Percentiles rank a stretch among this genome's conserved stretches.
These are phyloP conservation scores for Zoysia japonica DNA, from an alignment of 176 grass and related monocot genomes.

Conservation along the genomic window DNA sequence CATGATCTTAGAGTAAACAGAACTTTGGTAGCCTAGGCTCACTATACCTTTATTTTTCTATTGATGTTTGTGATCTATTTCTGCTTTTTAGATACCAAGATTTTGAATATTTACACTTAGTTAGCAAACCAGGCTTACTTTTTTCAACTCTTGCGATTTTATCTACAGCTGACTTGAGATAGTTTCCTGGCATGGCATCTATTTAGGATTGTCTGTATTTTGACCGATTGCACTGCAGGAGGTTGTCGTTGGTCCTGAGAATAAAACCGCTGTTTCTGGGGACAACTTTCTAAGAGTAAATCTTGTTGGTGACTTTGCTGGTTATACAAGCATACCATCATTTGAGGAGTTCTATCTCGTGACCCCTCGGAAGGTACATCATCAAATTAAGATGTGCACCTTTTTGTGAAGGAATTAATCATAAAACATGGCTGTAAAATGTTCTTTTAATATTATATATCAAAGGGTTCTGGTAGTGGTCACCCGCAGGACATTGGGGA, in stretches of 20 bases:
- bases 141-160: not conserved
- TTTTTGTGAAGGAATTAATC: not conserved
- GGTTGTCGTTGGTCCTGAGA: slow-evolving; percentile 80
- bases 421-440: not conserved
- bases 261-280: slow-evolving; percentile 72
- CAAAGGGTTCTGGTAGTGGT: slow-evolving; percentile 43
- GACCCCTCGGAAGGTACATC: slow-evolving; percentile 70
- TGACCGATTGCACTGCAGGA: slow-evolving; percentile 50
- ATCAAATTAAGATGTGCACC: slow-evolving; percentile 4
- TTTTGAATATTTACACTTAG: slow-evolving; percentile 13
- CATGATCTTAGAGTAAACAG: not conserved
- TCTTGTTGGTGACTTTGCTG: slow-evolving; percentile 70
- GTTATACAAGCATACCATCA: slow-evolving; percentile 54
- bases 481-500: slow-evolving; percentile 60
- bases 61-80: slow-evolving; percentile 2
- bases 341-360: slow-evolving; percentile 82
- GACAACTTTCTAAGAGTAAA: slow-evolving; percentile 87
- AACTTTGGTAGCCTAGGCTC: not conserved
- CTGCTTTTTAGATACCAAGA: slow-evolving; percentile 11
- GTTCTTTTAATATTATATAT: slow-evolving; percentile 14
- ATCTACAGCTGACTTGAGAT: not conserved
- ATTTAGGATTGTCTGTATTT: not conserved
- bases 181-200: not conserved
- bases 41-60: not conserved
- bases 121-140: not conserved